Evolutionary conservation across 805 yeast species (phyloP).

Genomic region (Geotrichum ghanense): DNA sequence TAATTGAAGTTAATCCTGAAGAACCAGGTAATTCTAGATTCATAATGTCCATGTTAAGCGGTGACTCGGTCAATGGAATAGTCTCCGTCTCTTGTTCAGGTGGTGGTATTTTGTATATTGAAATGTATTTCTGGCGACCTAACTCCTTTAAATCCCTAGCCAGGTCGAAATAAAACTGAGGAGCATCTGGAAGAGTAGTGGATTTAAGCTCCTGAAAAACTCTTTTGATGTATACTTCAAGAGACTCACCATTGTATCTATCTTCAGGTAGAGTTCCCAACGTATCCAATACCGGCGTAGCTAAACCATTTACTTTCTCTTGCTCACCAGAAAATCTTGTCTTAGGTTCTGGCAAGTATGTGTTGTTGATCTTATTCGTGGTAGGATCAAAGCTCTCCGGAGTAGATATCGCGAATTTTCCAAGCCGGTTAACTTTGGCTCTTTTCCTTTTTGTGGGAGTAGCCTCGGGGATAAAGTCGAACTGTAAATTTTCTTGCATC

Average conservation of each 20-base stretch:
- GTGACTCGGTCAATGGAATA: no score
- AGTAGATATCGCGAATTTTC: not conserved
- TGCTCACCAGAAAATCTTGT: no score
- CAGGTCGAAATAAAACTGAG: not conserved
- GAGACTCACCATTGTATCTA: not conserved
- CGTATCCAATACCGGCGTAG: no score
- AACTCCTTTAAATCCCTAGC: not conserved
- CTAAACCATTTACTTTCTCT: no score
- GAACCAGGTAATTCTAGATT: no score
- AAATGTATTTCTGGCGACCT: not conserved
- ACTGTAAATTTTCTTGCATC: no score
- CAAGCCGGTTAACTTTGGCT: not conserved
- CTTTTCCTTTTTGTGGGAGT: not conserved
- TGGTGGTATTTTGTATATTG: not conserved
- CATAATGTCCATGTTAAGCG: no score
- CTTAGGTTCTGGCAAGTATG: not conserved
- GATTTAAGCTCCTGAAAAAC: not conserved
- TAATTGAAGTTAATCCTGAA: no score
- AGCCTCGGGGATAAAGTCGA: no score
- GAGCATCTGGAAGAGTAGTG: not conserved
- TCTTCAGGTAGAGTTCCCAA: no score
- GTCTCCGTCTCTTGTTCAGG: not conserved
- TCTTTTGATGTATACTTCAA: not conserved
- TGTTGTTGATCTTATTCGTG: not conserved
- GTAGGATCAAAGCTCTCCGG: not conserved